Percentiles rank a stretch among this genome's conserved stretches.
Conservation (phyloP, 208 protist genomes). For the Trypanosoma congolense region DNA sequence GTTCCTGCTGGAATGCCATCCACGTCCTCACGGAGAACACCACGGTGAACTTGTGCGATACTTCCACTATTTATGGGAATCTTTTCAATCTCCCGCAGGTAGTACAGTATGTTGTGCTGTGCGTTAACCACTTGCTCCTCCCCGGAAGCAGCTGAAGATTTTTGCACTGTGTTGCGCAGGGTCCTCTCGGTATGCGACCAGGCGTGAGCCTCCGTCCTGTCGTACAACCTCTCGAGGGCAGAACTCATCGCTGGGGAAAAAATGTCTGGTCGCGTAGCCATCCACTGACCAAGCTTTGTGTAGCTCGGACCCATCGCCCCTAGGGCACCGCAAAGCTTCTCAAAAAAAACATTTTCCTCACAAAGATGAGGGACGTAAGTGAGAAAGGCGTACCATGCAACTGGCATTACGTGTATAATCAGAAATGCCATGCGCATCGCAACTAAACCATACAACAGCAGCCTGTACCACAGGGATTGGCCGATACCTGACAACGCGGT, state of each 20-base stretch:
- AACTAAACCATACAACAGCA: slow-evolving; percentile 20
- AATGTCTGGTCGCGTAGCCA: slow-evolving; percentile 87
- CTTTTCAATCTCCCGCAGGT: slow-evolving; percentile 71
- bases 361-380: slow-evolving; percentile 49
- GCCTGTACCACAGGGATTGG: background rate
- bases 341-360: slow-evolving; percentile 43
- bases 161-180: slow-evolving; percentile 37
- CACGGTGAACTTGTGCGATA: slow-evolving; percentile 90
- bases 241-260: slow-evolving; percentile 76
- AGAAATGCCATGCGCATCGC: slow-evolving; percentile 11
- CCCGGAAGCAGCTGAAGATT: slow-evolving; percentile 3
- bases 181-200: slow-evolving; percentile 76
- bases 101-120: slow-evolving; percentile 36
- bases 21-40: slow-evolving; percentile 56
- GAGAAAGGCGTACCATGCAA: slow-evolving; percentile 52
- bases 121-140: slow-evolving; percentile 1
- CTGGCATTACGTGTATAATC: slow-evolving; percentile 7
- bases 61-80: slow-evolving; percentile 87
- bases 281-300: slow-evolving; percentile 94
- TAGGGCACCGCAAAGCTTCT: slow-evolving; percentile 50
- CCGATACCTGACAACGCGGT: slow-evolving; percentile 31
- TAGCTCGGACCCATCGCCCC: slow-evolving; percentile 83
- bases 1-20: slow-evolving; percentile 74
- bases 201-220: slow-evolving; percentile 53
- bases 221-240: slow-evolving; percentile 66